Base-by-base conservation (phyloP, 2,329 filamentous ascomycete genomes). In the Cladophialophora chaetospira region DNA sequence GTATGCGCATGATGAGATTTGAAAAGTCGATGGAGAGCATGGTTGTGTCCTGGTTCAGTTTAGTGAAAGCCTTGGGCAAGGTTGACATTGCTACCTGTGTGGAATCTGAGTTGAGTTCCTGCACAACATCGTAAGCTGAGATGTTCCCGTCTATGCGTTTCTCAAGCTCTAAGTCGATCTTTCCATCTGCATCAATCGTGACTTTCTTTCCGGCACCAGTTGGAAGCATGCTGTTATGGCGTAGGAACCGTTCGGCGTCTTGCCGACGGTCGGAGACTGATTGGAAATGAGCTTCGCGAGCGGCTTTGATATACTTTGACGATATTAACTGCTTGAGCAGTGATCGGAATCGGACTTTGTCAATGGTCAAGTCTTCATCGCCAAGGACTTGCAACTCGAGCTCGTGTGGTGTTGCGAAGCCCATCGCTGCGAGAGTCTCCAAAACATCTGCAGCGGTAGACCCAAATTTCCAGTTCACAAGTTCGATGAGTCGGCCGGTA, bases 401-500 rank as follows among this genome's bases (percentile, higher is more conserved):
- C 62, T 81, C 72, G 46, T 70, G 69, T 44, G 79, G 71, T 58
- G 75, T 85, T 26, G 88, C 87, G 73, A 94, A 88, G 1, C 93
- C 93, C 15, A 92, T 79, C 53, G 87, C 80, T 58, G 96, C 76
- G 38, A 97, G 76, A 26, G 87, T 88, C 65, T 89, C 85, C 57
- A 94, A 81, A 35, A 97, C 79, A 60, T 86, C 84, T 55, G 85
- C 84, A 26, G 91, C 91, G 60, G 85, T 81, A n/a, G 79, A 76
- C 15, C 92, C 93, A 69, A 91, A 87, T 65, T 87, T 83, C 29
- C 81, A 81, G 64, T 91, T 85, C 40, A 94, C 82, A 58, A 90
- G 78, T 62, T 91, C 83, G 25, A 94, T 76, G 35, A 96, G 88
- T 73, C 91, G 94, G 40, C 91, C 91, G 3, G 84, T 83, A 56